Base-by-base conservation (phyloP, 768 basidiomycete species). In the Termitomyces sp. region DNA sequence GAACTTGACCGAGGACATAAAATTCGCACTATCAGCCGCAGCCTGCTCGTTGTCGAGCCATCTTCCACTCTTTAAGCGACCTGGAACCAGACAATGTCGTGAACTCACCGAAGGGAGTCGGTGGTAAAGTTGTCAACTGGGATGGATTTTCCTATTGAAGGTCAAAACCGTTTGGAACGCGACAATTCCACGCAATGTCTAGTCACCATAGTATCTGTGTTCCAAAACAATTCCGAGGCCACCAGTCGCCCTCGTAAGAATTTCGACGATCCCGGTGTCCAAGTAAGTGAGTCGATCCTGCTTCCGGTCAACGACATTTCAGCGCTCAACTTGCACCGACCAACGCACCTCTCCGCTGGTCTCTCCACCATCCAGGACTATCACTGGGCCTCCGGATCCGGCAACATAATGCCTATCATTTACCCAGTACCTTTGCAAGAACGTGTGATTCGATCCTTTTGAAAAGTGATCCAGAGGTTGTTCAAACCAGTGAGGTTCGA, bases 351-450 rank as follows among this genome's bases (percentile, higher is more conserved):
- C 85, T 20, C 93, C 96, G 60, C 83, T 88, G 3, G 93, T 96
- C 73, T 98, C 96, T 16, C 96, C 96, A 0, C 92, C 93, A 70
- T 98, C 96, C 22, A 98, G 73, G 2, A 98, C 83, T 63, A 93
- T 87, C 22, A 98, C 92, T 0, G 95, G 96, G 2, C 86, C 90
- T 45, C 86, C 84, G 2, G 78, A 71, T 6, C 85, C 79, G 0
- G 85, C 77, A 55, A 81, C 76, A 70, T 95, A 98, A 69, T 92
- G 85, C 35, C 90, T 81, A 20, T 83, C 82, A 66, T 87, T 94
- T 38, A 95, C 78, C 96, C 96, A 99, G 71, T 93, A 99, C 20
- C 96, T 81, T 67, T 98, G 94, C 52, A 79, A 72, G 72, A 92
- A 98, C 0, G 85, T 90, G 44, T 82, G 79, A 44, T 74, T 72